phyloP scores from a whole-genome alignment of 2,329 filamentous ascomycete species.

The Aspergillus novofumigatus region DNA sequence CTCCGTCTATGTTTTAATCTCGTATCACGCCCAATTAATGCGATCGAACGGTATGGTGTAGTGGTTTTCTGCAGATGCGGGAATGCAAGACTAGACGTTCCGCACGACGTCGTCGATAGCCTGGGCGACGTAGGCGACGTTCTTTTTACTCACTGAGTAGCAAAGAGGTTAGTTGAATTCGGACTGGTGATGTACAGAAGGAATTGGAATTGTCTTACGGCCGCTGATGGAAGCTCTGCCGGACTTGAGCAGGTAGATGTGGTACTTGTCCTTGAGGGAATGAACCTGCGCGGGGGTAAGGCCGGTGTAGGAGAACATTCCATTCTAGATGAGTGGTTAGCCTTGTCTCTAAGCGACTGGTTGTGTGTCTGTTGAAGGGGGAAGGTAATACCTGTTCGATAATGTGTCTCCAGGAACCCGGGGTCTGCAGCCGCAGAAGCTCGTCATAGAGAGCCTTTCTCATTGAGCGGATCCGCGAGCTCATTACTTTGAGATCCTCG shows the following conservation, averaged over 20 bases:
- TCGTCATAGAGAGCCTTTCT: constrained; percentile 71
- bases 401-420: constrained; percentile 96
- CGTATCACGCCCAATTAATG: neutral
- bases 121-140: constrained; percentile 37
- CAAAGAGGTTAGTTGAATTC: constrained; percentile 1
- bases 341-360: neutral
- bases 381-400: constrained; percentile 71
- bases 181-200: neutral
- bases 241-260: constrained; percentile 41
- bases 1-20: neutral
- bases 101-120: constrained; percentile 37
- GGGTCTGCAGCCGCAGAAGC: constrained; percentile 78
- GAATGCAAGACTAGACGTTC: constrained; percentile 16
- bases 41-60: neutral
- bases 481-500: constrained; percentile 84
- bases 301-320: constrained; percentile 85
- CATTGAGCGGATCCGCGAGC: constrained; percentile 89
- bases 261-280: constrained; percentile 38
- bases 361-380: neutral
- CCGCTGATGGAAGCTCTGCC: constrained; percentile 39
- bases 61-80: neutral
- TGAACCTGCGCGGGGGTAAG: constrained; percentile 44
- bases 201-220: constrained; percentile 23
- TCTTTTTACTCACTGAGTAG: constrained; percentile 34
- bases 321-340: constrained; percentile 38